Percentiles rank a stretch among this genome's conserved stretches.
phyloP scores from a whole-genome alignment of 345 rosid species.

The Brassica napus region DNA sequence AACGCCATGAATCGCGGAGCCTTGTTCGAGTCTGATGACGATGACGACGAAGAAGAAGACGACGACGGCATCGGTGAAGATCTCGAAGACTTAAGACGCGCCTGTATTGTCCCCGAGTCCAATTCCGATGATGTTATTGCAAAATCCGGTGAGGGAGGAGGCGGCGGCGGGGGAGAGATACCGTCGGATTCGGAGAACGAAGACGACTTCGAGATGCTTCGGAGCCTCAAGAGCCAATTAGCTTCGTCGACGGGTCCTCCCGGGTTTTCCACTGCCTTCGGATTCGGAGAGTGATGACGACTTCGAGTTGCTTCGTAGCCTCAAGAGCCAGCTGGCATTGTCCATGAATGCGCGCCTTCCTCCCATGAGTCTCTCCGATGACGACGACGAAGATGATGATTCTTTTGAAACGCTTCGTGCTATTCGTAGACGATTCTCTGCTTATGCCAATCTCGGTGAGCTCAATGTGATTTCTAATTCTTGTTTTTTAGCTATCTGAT shows the following conservation, averaged over 20 bases:
- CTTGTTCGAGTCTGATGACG: conserved; percentile 40
- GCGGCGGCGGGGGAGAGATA: conserved; percentile 9
- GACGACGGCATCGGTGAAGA: conserved; percentile 63
- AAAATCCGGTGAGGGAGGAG: conserved; percentile 9
- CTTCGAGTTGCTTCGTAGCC: conserved; percentile 52
- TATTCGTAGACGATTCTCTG: conserved; percentile 68
- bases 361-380: conserved; percentile 46
- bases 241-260: conserved; percentile 41
- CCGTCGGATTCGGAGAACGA: conserved; percentile 56
- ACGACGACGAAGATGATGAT: conserved; percentile 51
- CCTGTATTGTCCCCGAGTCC: conserved; percentile 59
- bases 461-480: neutral
- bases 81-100: conserved; percentile 76
- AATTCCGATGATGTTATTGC: conserved; percentile 38
- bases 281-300: conserved; percentile 69
- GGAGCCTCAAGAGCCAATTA: conserved; percentile 52
- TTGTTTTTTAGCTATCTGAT: neutral
- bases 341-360: conserved; percentile 42
- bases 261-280: conserved; percentile 7
- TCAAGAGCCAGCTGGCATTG: conserved; percentile 52
- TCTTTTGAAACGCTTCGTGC: conserved; percentile 73
- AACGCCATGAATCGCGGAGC: conserved; percentile 42
- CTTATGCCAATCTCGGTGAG: conserved; percentile 54
- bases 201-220: conserved; percentile 62
- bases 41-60: conserved; percentile 43